These are phyloP conservation scores for Murraya koenigii DNA, from an alignment of 345 rosid genomes.

Conservation along the genomic window DNA sequence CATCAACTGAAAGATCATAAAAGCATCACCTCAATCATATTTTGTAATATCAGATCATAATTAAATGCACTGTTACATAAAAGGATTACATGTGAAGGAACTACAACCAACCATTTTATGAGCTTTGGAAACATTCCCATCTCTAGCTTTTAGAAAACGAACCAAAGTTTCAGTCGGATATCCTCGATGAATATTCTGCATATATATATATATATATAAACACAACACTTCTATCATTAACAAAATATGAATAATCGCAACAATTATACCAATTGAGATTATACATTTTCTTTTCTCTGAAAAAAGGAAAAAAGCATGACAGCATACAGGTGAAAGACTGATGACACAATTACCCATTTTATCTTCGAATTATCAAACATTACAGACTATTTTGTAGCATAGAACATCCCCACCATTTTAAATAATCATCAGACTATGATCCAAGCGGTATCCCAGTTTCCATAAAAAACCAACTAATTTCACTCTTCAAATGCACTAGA, in stretches of 20 bases:
- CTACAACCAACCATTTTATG: slow-evolving; percentile 61
- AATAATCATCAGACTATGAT: neutral
- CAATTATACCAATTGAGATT: neutral
- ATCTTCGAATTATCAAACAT: slow-evolving; percentile 1
- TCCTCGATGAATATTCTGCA: slow-evolving; percentile 76
- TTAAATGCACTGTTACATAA: neutral
- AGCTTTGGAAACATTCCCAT: slow-evolving; percentile 65
- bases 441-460: neutral
- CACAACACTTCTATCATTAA: slow-evolving; percentile 2
- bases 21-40: slow-evolving; percentile 7
- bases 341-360: neutral
- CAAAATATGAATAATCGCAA: neutral
- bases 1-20: slow-evolving; percentile 56
- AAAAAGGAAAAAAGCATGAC: neutral
- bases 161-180: slow-evolving; percentile 49
- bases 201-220: neutral
- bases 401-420: neutral
- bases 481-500: neutral
- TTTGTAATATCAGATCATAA: neutral
- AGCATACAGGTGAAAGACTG: neutral
- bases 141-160: slow-evolving; percentile 78
- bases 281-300: neutral
- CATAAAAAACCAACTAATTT: neutral
- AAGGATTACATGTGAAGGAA: neutral
- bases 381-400: neutral